These are phyloP conservation scores for Plasmodium berghei DNA, from an alignment of 169 alveolate genomes.

Conservation along the genomic window DNA sequence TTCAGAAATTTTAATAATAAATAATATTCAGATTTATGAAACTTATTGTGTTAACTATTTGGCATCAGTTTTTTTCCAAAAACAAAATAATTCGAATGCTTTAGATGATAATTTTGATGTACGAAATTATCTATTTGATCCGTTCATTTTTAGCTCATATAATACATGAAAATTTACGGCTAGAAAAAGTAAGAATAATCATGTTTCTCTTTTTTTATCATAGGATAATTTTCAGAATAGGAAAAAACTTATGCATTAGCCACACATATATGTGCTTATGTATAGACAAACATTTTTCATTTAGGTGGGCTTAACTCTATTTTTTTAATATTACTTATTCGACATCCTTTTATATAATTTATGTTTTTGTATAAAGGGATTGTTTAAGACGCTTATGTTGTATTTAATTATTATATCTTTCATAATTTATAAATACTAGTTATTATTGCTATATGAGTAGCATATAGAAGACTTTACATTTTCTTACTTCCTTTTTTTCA, in stretches of 20 bases:
- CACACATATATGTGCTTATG: background rate
- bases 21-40: conserved; percentile 73
- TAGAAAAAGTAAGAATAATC: background rate
- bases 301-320: background rate
- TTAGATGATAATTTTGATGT: conserved; percentile 52
- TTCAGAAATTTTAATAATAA: conserved; percentile 54
- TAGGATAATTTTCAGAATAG: background rate
- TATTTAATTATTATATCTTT: too few species aligned
- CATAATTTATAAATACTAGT: too few species aligned
- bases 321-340: conserved; percentile 6
- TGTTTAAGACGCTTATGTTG: too few species aligned
- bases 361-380: too few species aligned
- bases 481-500: too few species aligned
- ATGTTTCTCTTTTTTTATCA: background rate
- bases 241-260: background rate
- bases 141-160: conserved; percentile 66
- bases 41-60: conserved; percentile 72
- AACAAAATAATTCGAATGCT: conserved; percentile 6
- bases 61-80: conserved; percentile 76
- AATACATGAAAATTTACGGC: background rate
- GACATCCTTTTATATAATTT: too few species aligned
- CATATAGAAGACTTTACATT: too few species aligned
- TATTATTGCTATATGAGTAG: too few species aligned
- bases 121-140: conserved; percentile 63
- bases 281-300: background rate